Percentiles rank a stretch among this genome's conserved stretches.
Evolutionary conservation across 179 eudicot genomes (phyloP).

Genomic region (Silene vulgaris): DNA sequence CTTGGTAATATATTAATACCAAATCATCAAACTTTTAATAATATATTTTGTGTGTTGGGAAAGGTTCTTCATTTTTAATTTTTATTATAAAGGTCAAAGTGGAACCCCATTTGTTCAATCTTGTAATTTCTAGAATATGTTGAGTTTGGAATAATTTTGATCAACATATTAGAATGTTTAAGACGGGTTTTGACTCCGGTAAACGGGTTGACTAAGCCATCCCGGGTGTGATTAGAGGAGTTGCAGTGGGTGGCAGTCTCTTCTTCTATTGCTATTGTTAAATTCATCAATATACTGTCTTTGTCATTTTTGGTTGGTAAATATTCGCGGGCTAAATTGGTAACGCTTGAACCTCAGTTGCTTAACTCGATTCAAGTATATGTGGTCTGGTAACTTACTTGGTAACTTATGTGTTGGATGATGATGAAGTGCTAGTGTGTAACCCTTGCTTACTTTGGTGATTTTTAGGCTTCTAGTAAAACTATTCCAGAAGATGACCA

Average conservation of each 20-base stretch:
- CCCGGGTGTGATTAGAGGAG: not conserved
- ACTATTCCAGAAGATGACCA: slow-evolving; percentile 27
- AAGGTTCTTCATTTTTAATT: not conserved
- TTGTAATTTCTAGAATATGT: not conserved
- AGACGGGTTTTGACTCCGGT: not conserved
- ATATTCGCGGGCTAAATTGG: too few relatives aligned
- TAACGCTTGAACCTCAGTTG: not conserved
- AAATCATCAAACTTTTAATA: not conserved
- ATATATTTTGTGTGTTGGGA: slow-evolving; percentile 11
- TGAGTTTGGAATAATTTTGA: not conserved
- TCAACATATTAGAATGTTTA: not conserved
- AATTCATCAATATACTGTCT: too few relatives aligned
- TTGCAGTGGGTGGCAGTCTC: too few relatives aligned
- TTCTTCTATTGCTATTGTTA: too few relatives aligned
- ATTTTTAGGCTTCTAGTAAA: slow-evolving; percentile 21
- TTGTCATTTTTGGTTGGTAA: too few relatives aligned
- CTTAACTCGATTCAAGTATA: not conserved
- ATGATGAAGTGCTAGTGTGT: slow-evolving; percentile 5
- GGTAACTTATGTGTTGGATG: not conserved
- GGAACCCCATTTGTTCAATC: not conserved
- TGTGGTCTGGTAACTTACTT: not conserved
- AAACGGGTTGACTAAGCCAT: not conserved
- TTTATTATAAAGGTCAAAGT: not conserved
- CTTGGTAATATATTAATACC: not conserved
- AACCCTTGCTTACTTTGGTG: slow-evolving; percentile 14